Conservation (phyloP, 1,284 basidiomycete species). For the Neolentinus lepideus region DNA sequence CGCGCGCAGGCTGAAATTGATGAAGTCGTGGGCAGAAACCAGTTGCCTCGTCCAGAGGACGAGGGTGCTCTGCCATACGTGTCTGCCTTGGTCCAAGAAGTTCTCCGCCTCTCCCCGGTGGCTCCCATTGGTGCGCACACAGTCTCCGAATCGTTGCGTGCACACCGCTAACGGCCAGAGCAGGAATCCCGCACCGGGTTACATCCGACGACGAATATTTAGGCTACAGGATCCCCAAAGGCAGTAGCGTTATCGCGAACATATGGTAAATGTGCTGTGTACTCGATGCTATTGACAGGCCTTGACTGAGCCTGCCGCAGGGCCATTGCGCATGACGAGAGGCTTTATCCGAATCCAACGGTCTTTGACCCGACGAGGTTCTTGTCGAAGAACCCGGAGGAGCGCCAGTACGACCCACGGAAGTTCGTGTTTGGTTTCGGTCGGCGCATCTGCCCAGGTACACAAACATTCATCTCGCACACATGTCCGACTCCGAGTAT, state of each 20-base stretch:
- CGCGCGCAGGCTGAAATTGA: constrained; percentile 23
- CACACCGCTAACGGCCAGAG: background rate
- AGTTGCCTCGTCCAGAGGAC: constrained; percentile 24
- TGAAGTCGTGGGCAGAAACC: constrained; percentile 16
- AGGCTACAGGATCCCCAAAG: constrained; percentile 11
- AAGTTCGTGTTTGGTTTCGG: constrained; percentile 1
- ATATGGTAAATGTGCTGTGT: constrained; percentile 5
- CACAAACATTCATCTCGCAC: too few relatives aligned
- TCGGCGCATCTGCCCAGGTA: background rate
- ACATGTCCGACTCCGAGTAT: too few relatives aligned
- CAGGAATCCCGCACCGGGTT: background rate
- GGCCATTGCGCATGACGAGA: constrained; percentile 14
- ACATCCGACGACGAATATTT: constrained; percentile 3
- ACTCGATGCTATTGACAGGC: background rate
- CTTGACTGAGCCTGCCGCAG: constrained; percentile 3
- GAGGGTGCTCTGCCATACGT: constrained; percentile 18
- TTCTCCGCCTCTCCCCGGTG: constrained; percentile 11
- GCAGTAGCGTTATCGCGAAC: constrained; percentile 8
- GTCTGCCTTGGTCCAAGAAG: constrained; percentile 20
- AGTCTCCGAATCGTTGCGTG: background rate
- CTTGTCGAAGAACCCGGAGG: constrained; percentile 3
- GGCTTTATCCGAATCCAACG: constrained; percentile 15
- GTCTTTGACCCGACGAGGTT: constrained; percentile 20
- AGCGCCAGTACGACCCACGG: background rate
- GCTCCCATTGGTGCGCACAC: constrained; percentile 4